A percentile compares a stretch with the other conserved stretches of the same genome.
Evolutionary conservation across 139 green algal species (phyloP).

Genomic region (Mesotaenium endlicherianum): DNA sequence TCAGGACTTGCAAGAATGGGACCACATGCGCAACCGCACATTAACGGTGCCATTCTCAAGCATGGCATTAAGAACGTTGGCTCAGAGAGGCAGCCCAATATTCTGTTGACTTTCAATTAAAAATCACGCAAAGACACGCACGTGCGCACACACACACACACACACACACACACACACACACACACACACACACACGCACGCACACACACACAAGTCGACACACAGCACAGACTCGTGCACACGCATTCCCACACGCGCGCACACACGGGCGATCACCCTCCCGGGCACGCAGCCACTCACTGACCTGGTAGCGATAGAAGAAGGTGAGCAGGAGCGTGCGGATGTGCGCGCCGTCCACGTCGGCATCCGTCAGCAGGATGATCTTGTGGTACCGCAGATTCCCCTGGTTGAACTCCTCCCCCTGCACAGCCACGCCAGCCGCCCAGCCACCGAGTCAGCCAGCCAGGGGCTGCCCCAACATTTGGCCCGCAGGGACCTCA

Average conservation of each 20-base stretch:
- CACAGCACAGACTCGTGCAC: background rate
- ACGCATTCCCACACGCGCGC: too few species aligned
- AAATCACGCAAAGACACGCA: background rate
- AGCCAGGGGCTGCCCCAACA: too few species aligned
- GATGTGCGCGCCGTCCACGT: slow-evolving; percentile 98
- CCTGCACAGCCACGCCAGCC: too few species aligned
- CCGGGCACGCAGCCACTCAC: background rate
- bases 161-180: background rate
- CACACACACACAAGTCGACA: background rate
- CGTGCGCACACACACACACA: background rate
- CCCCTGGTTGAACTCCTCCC: slow-evolving; percentile 52
- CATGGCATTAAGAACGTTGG: too few species aligned
- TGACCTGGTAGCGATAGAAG: slow-evolving; percentile 84
- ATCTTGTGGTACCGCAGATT: slow-evolving; percentile 75
- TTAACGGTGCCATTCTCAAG: too few species aligned
- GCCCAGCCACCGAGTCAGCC: too few species aligned
- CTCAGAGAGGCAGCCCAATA: too few species aligned
- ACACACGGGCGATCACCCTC: background rate
- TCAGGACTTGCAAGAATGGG: too few species aligned
- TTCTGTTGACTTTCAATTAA: background rate
- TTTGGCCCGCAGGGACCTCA: too few species aligned
- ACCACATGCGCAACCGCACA: too few species aligned
- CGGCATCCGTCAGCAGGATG: slow-evolving; percentile 96
- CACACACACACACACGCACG: too few species aligned
- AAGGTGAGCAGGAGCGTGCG: slow-evolving; percentile 97